Evolutionary conservation across 163 green algal genomes (phyloP).

Genomic region (Chlamydomonas reinhardtii): DNA sequence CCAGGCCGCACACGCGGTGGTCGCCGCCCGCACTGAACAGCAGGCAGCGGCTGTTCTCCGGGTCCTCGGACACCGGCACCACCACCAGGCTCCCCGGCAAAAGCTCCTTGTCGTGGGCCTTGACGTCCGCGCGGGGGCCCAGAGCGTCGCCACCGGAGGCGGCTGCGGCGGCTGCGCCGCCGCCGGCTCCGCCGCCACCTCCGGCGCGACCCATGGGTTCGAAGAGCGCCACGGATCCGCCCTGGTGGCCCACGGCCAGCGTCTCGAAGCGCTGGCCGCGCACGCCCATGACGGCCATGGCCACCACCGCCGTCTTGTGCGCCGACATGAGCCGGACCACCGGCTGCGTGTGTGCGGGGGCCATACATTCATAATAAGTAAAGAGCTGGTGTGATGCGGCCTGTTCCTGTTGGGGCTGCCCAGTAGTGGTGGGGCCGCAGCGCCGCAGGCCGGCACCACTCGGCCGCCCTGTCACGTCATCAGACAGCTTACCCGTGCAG

Average conservation of each 20-base stretch:
- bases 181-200: slow-evolving; percentile 57
- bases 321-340: slow-evolving; percentile 41
- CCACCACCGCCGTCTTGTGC: slow-evolving; percentile 70
- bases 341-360: slow-evolving; percentile 13
- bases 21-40: slow-evolving; percentile 54
- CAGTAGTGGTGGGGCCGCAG: no score
- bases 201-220: slow-evolving; percentile 35
- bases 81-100: slow-evolving; percentile 54
- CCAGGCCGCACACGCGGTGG: slow-evolving; percentile 64
- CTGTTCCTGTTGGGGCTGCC: no score
- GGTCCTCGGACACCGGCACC: slow-evolving; percentile 52
- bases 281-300: slow-evolving; percentile 28
- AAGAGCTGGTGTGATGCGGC: no score
- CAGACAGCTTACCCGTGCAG: no score
- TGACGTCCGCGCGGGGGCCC: slow-evolving; percentile 51
- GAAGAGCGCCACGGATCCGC: slow-evolving; percentile 30
- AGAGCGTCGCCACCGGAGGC: slow-evolving; percentile 53
- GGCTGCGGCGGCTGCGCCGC: slow-evolving; percentile 61
- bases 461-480: no score
- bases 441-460: no score
- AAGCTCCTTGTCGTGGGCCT: slow-evolving; percentile 76
- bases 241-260: slow-evolving; percentile 32
- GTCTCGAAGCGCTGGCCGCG: neutral
- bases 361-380: no score
- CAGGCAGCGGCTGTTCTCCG: slow-evolving; percentile 29